Base-by-base conservation (phyloP, 495 filamentous ascomycete species). In the Lasiosphaeria miniovina region DNA sequence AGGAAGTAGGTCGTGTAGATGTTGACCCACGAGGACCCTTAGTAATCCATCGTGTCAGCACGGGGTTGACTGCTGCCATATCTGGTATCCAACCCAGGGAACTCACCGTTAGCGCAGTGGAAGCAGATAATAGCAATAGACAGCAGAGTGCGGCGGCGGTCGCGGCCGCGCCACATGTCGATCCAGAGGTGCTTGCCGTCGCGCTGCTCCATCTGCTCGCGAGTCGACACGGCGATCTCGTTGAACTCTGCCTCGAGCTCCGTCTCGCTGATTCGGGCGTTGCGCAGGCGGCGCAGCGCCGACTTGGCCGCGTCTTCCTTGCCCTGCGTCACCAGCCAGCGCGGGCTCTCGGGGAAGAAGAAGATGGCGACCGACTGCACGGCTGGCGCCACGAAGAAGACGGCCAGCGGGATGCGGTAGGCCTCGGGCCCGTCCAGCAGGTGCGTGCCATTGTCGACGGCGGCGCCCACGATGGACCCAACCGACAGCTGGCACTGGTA, bases 331-430 rank as follows among this genome's bases (percentile, higher is more conserved):
- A 82, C 67, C 8, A 86, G 73, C 83, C 83, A 86, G 35, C 83
- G 77, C 1, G 83, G 83, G 15, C 74, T 78, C 55, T 85, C 82
- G 0, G 82, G 81, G 36, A 84, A 77, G 68, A 83, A 80, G 56
- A 82, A 65, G 34, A 85, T 55, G n/a, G 76, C 75, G 11, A 73
- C 56, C 31, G 72, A 67, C 46, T 82, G 68, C 49, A 84, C 65
- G 11, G 71, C 71, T 1, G 82, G 82, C 15, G 82, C 74, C 15
- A 77, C 69, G 63, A 76, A 84, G 61, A 83, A 71, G 11, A 83
- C 57, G 9, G 77, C 79, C 0, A 85, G 71, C 1, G 82, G 81
- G 49, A 84, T 79, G 11, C 75, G 69, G 59, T 85, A 85, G 1
- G 74, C 67, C 49, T 66, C 53, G 46, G 70, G 78, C n/a, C 68